A percentile compares a stretch with the other conserved stretches of the same genome.
These are phyloP conservation scores for Vigna reflexopilosa DNA, from an alignment of 306 rosid species.

Conservation along the genomic window DNA sequence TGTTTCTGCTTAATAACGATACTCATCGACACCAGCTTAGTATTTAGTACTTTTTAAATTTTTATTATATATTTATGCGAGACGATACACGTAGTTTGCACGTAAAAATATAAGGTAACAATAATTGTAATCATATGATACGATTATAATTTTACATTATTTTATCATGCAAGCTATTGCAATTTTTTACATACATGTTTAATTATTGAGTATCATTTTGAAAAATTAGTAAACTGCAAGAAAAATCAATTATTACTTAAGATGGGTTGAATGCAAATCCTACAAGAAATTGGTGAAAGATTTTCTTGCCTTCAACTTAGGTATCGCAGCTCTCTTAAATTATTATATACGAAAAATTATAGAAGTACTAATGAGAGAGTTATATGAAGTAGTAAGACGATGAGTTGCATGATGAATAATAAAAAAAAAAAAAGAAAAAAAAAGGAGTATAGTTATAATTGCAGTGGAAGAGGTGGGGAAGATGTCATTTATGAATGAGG, in stretches of 20 bases:
- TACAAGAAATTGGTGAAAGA: not conserved
- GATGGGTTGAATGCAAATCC: not conserved
- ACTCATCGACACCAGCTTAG: not conserved
- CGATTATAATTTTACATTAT: not conserved
- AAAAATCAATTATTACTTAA: no score
- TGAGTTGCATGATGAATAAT: no score
- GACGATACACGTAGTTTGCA: not conserved
- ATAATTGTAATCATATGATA: not conserved
- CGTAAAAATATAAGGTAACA: not conserved
- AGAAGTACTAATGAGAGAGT: not conserved
- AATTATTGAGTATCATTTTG: not conserved
- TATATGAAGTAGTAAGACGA: not conserved
- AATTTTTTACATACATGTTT: not conserved
- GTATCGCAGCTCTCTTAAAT: not conserved
- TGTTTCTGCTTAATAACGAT: not conserved
- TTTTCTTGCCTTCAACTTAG: not conserved
- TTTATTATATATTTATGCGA: not conserved
- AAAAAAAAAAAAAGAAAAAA: no score
- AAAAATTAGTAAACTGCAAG: not conserved
- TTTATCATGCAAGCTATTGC: not conserved
- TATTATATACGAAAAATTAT: not conserved
- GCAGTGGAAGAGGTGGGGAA: conserved; percentile 42
- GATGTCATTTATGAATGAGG: conserved; percentile 38
- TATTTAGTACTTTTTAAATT: not conserved
- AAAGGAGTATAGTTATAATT: not conserved